Base-by-base conservation (phyloP, 1,139 yeast species). In the Kluyveromyces sp. region DNA sequence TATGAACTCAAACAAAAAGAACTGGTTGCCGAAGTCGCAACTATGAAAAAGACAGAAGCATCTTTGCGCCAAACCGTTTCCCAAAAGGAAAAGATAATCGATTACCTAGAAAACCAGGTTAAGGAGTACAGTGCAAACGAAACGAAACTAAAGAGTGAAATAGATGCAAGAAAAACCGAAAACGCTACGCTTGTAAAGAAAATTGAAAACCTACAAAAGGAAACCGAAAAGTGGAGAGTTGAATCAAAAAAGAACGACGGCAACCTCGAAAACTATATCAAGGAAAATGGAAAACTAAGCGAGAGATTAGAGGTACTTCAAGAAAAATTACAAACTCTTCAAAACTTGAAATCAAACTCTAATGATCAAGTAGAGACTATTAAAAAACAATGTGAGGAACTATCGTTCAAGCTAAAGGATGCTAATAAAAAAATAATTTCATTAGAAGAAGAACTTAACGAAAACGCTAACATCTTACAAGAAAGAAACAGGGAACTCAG, bases 401-500 rank as follows among this genome's bases (percentile, higher is more conserved):
- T 88, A 44, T 65, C 73, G 4, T 76, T 83, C 75, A 79, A 83
- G 46, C 67, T 82, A 33, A 77, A 77, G 51, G 97, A 90, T 56
- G 71, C 81, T 3, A 72, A 73, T 33, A 71, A 72, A 46, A 74
- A 78, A 52, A 71, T 78, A 30, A 92, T 86, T 49, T 75, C 79
- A 2, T 65, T 90, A 43, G 90, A 86, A 55, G 96, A 88, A 49
- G 96, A 90, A 57, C 66, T 90, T 15, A 70, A 77, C 7, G 97
- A 90, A 49, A 72, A 86, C 4, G 77, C 88, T 50, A 75, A 77
- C 39, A 72, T 81, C 63, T 67, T 90, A 6, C 92, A 83, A 57
- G 96, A 89, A 54, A 77, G 95, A 52, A 79, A 83, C 0, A 72
- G 90, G 43, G 97, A 92, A 65, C 73, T 89, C 0, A 72, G 81